Evolutionary conservation across 164 flowering plant genomes (phyloP), one percentile per base, ranked within the genome.

Genomic region (Piper betle): DNA sequence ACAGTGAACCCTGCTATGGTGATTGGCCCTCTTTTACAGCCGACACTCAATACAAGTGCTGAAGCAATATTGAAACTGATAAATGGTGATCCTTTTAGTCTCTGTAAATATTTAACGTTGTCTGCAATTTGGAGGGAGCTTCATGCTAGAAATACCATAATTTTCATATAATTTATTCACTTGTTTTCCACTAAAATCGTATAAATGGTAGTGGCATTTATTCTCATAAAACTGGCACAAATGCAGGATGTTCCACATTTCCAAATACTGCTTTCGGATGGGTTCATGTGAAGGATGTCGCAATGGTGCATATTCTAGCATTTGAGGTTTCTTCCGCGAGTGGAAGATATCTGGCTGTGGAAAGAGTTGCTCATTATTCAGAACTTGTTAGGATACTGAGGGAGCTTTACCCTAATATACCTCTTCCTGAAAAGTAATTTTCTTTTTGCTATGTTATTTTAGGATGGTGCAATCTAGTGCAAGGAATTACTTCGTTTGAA

Each of bases 221-320:
- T 48, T 48, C 16, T 9, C 52, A 1, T 48, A 9, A 9, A 9
- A 48, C 16, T 9, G 13, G 11, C 16, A 39, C 40, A 16, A 60
- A 48, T 64, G 46, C 68, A 77, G 91, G 82, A 53, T 52, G 75
- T 0, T 56, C 73, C 17, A 74, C 83, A 57, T 78, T 58, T 63
- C 74, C 67, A 5, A 78, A 77, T 73, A 7, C 65, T 15, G 39
- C 74, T 12, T 67, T 69, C 46, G 79, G 81, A 62, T 83, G 79
- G 80, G 77, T 83, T 54, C 57, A 77, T 67, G 83, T 81, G 19
- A 79, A 72, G 73, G 84, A 85, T 79, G 86, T 85, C 40, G 87
- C 81, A 13, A 52, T 57, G 39, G 87, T 90, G 19, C 88, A 84
- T 72, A 72, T 86, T 71, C 71, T 66, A 56, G 90, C 86, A 62